These are phyloP conservation scores for Ceratobasidium sp. DNA, from an alignment of 1,284 basidiomycete species.

Conservation along the genomic window DNA sequence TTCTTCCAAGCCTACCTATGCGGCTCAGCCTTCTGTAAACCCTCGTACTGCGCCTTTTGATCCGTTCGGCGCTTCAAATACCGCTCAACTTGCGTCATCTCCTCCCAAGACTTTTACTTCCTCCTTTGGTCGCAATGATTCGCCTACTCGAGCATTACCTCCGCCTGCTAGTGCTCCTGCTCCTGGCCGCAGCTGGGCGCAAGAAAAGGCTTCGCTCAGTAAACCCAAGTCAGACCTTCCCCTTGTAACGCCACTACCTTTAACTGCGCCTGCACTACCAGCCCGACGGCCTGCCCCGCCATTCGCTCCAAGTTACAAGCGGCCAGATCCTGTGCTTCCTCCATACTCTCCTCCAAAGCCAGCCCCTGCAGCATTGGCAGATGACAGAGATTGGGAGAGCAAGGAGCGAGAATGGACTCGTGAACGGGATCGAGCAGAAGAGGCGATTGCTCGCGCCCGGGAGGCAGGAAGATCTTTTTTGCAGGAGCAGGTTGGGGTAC, in stretches of 20 bases:
- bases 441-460: constrained; percentile 36
- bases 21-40: constrained; percentile 34
- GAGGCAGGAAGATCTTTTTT: constrained; percentile 24
- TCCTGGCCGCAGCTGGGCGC: constrained; percentile 1
- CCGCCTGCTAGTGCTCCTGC: constrained; percentile 2
- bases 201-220: constrained; percentile 10
- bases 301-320: constrained; percentile 34
- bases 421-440: constrained; percentile 39
- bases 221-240: constrained; percentile 14
- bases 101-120: constrained; percentile 23
- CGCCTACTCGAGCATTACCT: constrained; percentile 23
- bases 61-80: constrained; percentile 25
- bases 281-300: constrained; percentile 32
- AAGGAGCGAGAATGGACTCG: constrained; percentile 26
- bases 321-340: constrained; percentile 15
- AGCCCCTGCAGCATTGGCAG: constrained; percentile 19
- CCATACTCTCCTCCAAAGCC: constrained; percentile 27
- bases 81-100: constrained; percentile 19
- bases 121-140: constrained; percentile 24
- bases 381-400: constrained; percentile 19
- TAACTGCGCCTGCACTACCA: constrained; percentile 4
- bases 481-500: not conserved
- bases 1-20: constrained; percentile 34
- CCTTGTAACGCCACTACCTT: not conserved
- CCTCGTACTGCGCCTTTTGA: constrained; percentile 40